Base-by-base conservation (phyloP, 2,329 filamentous ascomycete species). In the Aschersonia sp. region DNA sequence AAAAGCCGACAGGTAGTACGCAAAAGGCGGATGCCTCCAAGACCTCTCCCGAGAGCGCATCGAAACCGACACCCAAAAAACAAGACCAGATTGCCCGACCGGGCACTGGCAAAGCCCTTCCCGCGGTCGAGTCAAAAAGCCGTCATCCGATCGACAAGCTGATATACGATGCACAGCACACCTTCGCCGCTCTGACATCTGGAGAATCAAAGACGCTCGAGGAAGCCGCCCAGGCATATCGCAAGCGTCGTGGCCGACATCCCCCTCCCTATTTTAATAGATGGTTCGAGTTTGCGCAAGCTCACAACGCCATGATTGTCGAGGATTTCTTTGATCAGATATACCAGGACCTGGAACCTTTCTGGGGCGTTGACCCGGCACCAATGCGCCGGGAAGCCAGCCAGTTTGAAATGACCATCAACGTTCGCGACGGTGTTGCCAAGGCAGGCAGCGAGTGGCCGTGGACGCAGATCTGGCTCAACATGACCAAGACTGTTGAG, bases 271-370 rank as follows among this genome's bases (percentile, higher is more conserved):
- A 74, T 22, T 83, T 83, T 54, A 69, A 77, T 50, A 64, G 69
- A 35, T 82, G 79, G 78, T 76, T 74, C 57, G 61, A 66, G 30
- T 79, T 76, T 51, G 77, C 79, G 8, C 59, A 62, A 32, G 63
- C 71, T 22, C 65, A 69, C 46, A 65, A 74, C 32, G 72, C 74
- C 22, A 56, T 81, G 48, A 67, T 81, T 10, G 65, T 82, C 9
- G 79, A 82, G 54, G 73, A 77, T 45, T 82, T 81, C 54, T 82
- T 80, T 60, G 74, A 80, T 53, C 77, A 77, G 51, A 73, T 82
- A 47, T 76, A 79, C 61, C 70, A 78, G 51, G 78, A 83, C 52
- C 60, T 81, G 10, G 66, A 73, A 45, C 74, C 74, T 1, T 76
- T 77, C 54, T 78, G 74, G 74, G 74, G 69, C 9, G 55, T 76